Base-by-base conservation (phyloP, 2,329 filamentous ascomycete genomes). In the Fusarium sp. region DNA sequence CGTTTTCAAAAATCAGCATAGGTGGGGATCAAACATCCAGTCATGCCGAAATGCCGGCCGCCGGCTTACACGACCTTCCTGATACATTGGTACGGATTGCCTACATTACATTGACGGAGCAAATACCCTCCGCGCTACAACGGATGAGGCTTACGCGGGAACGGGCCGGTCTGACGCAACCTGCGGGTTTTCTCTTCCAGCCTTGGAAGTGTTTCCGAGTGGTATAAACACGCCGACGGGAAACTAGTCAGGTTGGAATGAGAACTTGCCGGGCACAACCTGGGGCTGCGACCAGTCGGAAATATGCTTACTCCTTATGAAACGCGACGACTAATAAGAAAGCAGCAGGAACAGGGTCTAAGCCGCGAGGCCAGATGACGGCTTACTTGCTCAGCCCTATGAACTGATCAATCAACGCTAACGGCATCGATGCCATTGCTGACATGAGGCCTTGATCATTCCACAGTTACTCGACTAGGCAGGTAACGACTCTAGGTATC, bases 81-180 rank as follows among this genome's bases (percentile, higher is more conserved):
- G 9, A 15, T 20, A 24, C 28, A 39, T 18, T 39, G 42, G n/a
- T 35, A 38, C 24, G 42, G 42, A 28, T 58, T 58, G 32, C 24
- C 26, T 35, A 32, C 32, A 26, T 44, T 36, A 22, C 35, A 36
- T 38, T 15, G 32, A 30, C 28, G 41, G 47, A 44, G 41, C 5
- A 39, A 55, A 66, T 39, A 35, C 51, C 26, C 39, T 59, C 59
- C 66, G 59, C 47, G 26, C 53, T 22, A 56, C 18, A 56, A n/a
- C 47, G 32, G 44, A 57, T 58, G 54, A 62, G 36, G 68, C 68
- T 67, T 54, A 62, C 45, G 53, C 53, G 67, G 59, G 60, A 70
- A 56, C 67, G 66, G 67, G 59, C 66, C 67, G 59, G 67, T 70
- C 67, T 70, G 59, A 70, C 60, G 51, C n/a, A 30, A 59, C 20